Conservation (phyloP, 805 yeast genomes). For the Candida taoyuanica region DNA sequence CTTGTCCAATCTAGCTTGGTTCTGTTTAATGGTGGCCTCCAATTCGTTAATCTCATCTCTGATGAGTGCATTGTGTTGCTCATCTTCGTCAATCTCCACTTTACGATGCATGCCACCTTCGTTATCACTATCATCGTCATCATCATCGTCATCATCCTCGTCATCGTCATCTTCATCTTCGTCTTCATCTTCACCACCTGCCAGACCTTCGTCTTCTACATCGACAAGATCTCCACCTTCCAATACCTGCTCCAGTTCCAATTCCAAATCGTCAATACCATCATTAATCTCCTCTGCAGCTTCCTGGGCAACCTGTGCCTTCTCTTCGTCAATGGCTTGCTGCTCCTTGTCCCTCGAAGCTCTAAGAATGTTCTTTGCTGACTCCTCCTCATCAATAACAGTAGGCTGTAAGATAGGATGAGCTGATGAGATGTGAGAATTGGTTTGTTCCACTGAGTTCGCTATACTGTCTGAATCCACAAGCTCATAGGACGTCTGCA, state of each 20-base stretch:
- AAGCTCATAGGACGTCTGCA: slow-evolving; percentile 71
- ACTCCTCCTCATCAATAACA: slow-evolving; percentile 21
- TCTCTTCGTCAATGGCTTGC: slow-evolving; percentile 4
- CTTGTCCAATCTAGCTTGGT: slow-evolving; percentile 64
- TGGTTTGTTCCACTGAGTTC: slow-evolving; percentile 11
- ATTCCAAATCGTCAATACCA: slow-evolving; percentile 43
- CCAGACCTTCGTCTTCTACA: slow-evolving; percentile 29
- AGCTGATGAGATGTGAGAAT: not conserved
- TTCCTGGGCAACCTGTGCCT: slow-evolving; percentile 1
- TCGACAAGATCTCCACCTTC: slow-evolving; percentile 23
- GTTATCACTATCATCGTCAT: slow-evolving; percentile 30
- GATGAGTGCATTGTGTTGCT: slow-evolving; percentile 66
- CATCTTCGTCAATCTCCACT: slow-evolving; percentile 37
- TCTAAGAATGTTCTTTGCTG: slow-evolving; percentile 2
- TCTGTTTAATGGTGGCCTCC: slow-evolving; percentile 69
- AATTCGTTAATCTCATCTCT: slow-evolving; percentile 84
- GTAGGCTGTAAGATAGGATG: not conserved
- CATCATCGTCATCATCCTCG: slow-evolving; percentile 36
- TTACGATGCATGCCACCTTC: slow-evolving; percentile 27
- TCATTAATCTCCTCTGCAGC: slow-evolving; percentile 14
- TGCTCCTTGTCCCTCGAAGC: slow-evolving; percentile 9
- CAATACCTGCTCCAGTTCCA: slow-evolving; percentile 54
- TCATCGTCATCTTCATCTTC: slow-evolving; percentile 25
- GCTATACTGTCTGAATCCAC: slow-evolving; percentile 44
- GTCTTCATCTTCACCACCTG: slow-evolving; percentile 21